A percentile compares a stretch with the other conserved stretches of the same genome.
These are phyloP conservation scores for Graphiopsis chlorocephala DNA, from an alignment of 2,329 filamentous ascomycete species.

Conservation along the genomic window DNA sequence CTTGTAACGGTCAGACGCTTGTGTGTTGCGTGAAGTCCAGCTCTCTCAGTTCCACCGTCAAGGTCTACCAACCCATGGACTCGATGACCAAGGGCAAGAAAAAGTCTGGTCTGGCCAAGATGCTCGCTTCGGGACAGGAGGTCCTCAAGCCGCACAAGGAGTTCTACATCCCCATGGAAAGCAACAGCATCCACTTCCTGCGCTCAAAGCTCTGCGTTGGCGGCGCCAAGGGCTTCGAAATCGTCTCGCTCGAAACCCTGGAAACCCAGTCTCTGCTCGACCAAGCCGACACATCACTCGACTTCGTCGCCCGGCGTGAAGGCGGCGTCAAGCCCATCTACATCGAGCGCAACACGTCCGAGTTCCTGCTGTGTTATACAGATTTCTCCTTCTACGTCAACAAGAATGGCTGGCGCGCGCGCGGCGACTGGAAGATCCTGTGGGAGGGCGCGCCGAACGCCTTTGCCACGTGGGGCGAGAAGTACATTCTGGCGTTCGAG, in stretches of 20 bases:
- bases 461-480: constrained; percentile 89
- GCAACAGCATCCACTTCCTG: constrained; percentile 96
- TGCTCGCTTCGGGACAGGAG: constrained; percentile 91
- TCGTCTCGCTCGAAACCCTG: constrained; percentile 93
- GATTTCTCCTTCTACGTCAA: constrained; percentile 99
- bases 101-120: constrained; percentile 91
- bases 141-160: constrained; percentile 97
- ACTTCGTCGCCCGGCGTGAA: constrained; percentile 93
- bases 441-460: constrained; percentile 93
- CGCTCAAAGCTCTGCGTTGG: constrained; percentile 96
- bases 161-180: constrained; percentile 97
- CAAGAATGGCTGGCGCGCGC: constrained; percentile 92
- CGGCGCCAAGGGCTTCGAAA: constrained; percentile 92
- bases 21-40: constrained; percentile 97
- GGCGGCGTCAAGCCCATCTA: constrained; percentile 85
- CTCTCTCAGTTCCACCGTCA: constrained; percentile 90
- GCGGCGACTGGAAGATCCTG: constrained; percentile 94
- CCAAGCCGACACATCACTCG: constrained; percentile 94
- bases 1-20: constrained; percentile 88
- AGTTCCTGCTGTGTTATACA: constrained; percentile 96
- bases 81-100: constrained; percentile 84
- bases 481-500: constrained; percentile 94
- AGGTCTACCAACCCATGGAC: constrained; percentile 98
- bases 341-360: constrained; percentile 93
- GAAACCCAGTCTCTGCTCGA: constrained; percentile 96